phyloP scores from a whole-genome alignment of 768 basidiomycete genomes.

The Lenzites betulinus region DNA sequence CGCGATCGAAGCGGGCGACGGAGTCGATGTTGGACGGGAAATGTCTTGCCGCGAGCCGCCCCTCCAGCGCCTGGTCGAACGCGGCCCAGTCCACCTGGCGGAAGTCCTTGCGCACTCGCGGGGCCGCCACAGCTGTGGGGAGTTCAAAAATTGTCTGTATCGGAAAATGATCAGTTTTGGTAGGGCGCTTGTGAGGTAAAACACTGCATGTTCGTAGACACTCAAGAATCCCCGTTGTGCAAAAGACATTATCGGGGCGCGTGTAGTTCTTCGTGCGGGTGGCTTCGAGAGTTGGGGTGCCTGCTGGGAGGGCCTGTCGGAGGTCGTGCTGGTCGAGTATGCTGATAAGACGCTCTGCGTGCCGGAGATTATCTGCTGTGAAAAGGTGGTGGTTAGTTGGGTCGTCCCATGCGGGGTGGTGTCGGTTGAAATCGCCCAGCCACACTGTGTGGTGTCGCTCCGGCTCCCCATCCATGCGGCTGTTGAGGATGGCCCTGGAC shows the following conservation, averaged over 20 bases:
- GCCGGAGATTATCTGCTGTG: slow-evolving; percentile 27
- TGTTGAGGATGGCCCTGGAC: not conserved
- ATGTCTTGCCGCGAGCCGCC: not conserved
- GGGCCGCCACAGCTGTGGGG: not conserved
- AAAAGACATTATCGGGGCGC: slow-evolving; percentile 48
- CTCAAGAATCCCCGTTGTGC: slow-evolving; percentile 21
- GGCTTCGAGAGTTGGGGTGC: slow-evolving; percentile 38
- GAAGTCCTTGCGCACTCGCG: slow-evolving; percentile 28
- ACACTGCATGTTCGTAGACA: slow-evolving; percentile 33
- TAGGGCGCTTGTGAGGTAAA: slow-evolving; percentile 8
- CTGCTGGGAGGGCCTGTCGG: slow-evolving; percentile 37
- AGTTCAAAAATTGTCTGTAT: slow-evolving; percentile 37
- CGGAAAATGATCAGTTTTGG: slow-evolving; percentile 27
- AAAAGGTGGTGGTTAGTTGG: slow-evolving; percentile 38
- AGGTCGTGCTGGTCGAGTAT: slow-evolving; percentile 32
- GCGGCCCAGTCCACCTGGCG: slow-evolving; percentile 33
- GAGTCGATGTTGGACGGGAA: not conserved
- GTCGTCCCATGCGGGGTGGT: slow-evolving; percentile 41
- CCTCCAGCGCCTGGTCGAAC: slow-evolving; percentile 27
- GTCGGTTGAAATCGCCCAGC: slow-evolving; percentile 27
- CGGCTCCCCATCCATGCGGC: not conserved
- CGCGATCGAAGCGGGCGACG: slow-evolving; percentile 13
- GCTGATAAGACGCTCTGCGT: slow-evolving; percentile 31
- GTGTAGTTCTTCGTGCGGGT: slow-evolving; percentile 36
- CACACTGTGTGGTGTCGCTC: slow-evolving; percentile 28